Evolutionary conservation across 2,329 filamentous ascomycete species (phyloP).

Genomic region (Penicillium sp.): DNA sequence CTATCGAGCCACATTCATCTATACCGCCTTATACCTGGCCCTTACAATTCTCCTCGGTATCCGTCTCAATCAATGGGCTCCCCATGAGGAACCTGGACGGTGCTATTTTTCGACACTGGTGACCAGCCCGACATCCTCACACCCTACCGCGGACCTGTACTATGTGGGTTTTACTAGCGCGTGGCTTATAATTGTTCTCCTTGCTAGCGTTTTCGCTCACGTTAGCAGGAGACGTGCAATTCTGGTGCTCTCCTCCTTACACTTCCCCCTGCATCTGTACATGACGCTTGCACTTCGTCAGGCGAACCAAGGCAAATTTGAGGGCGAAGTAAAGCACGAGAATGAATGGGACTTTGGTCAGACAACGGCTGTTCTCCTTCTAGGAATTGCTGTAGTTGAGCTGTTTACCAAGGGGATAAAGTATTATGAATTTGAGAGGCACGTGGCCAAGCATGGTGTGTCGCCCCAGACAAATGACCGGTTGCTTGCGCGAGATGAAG

Average conservation of each 20-base stretch:
- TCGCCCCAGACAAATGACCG: not conserved
- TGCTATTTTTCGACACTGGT: slow-evolving; percentile 22
- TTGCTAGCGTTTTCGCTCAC: slow-evolving; percentile 23
- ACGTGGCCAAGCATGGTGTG: slow-evolving; percentile 8
- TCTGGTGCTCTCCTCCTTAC: slow-evolving; percentile 30
- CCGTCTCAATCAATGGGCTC: slow-evolving; percentile 31
- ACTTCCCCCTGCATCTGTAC: slow-evolving; percentile 40
- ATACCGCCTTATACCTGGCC: slow-evolving; percentile 31
- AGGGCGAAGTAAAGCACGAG: slow-evolving; percentile 28
- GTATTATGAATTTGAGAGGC: slow-evolving; percentile 21
- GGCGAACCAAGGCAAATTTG: slow-evolving; percentile 34
- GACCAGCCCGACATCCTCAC: slow-evolving; percentile 15
- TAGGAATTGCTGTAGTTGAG: slow-evolving; percentile 27
- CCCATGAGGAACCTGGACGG: slow-evolving; percentile 25
- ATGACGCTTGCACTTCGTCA: slow-evolving; percentile 36
- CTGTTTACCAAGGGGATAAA: slow-evolving; percentile 25
- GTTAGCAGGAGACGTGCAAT: slow-evolving; percentile 24
- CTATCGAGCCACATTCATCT: slow-evolving; percentile 34
- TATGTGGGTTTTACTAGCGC: slow-evolving; percentile 11
- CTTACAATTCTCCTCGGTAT: slow-evolving; percentile 34
- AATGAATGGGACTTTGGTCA: slow-evolving; percentile 40
- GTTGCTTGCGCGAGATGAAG: not conserved
- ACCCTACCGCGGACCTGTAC: slow-evolving; percentile 30
- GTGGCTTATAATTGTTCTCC: slow-evolving; percentile 16
- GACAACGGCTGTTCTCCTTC: slow-evolving; percentile 34